phyloP scores from a whole-genome alignment of 306 rosid genomes.

The Dryas drummondii region DNA sequence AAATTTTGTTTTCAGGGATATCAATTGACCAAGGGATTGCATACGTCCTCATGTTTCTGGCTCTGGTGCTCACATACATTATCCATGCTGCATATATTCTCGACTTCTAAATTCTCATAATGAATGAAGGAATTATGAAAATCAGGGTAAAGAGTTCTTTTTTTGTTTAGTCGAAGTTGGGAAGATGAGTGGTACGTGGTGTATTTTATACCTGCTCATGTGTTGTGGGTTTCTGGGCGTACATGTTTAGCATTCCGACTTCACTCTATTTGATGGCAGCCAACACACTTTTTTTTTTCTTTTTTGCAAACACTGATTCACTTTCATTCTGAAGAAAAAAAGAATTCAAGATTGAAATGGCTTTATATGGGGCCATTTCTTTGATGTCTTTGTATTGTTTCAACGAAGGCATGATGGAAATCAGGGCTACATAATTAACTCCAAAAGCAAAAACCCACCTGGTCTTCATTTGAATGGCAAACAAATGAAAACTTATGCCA shows the following conservation, averaged over 20 bases:
- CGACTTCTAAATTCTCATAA: constrained; percentile 22
- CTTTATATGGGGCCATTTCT: too few species aligned
- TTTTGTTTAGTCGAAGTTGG: not conserved
- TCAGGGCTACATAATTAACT: not conserved
- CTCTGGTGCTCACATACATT: constrained; percentile 55
- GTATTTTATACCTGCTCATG: not conserved
- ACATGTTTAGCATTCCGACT: constrained; percentile 10
- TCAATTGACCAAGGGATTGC: constrained; percentile 74
- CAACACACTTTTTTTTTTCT: not conserved
- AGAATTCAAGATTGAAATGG: too few species aligned
- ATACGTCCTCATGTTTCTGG: constrained; percentile 52
- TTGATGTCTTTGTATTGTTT: too few species aligned
- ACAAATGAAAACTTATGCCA: not conserved
- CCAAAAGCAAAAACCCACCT: not conserved
- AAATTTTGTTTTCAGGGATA: constrained; percentile 36
- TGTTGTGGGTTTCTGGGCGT: not conserved
- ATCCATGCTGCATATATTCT: constrained; percentile 53
- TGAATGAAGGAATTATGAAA: not conserved
- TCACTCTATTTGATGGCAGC: constrained; percentile 6
- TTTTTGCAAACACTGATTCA: too few species aligned
- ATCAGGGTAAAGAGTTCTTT: constrained; percentile 3
- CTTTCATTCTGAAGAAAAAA: too few species aligned
- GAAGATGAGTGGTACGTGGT: not conserved
- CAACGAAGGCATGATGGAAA: not conserved
- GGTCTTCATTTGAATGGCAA: not conserved